Evolutionary conservation across 2,329 filamentous ascomycete species (phyloP).

Genomic region (Aspergillus sojae): DNA sequence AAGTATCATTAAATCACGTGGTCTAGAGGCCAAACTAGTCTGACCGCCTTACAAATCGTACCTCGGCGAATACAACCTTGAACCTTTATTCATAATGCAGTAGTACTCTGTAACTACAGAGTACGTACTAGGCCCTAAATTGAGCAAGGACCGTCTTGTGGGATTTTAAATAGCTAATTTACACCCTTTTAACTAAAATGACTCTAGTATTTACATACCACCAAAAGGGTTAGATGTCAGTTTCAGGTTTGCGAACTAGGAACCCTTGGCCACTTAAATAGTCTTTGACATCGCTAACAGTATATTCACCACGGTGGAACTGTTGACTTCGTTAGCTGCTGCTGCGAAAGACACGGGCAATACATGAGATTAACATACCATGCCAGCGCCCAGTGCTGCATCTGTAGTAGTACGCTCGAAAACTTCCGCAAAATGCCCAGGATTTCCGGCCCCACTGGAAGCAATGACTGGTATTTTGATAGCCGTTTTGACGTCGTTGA

Average conservation of each 20-base stretch:
- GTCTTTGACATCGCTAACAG: slow-evolving; percentile 91
- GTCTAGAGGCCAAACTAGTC: background rate
- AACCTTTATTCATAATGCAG: background rate
- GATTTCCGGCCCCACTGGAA: slow-evolving; percentile 86
- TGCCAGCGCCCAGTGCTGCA: slow-evolving; percentile 91
- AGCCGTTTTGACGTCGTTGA: slow-evolving; percentile 82
- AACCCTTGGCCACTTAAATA: slow-evolving; percentile 71
- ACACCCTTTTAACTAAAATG: background rate
- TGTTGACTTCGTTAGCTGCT: slow-evolving; percentile 31
- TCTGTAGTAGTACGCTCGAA: slow-evolving; percentile 85
- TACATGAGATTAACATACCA: slow-evolving; percentile 56
- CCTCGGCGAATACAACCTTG: background rate
- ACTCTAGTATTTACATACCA: background rate
- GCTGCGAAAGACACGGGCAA: background rate
- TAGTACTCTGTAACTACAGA: background rate
- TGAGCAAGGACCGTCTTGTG: background rate
- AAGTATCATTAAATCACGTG: background rate
- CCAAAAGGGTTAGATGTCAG: slow-evolving; percentile 11
- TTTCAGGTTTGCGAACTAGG: slow-evolving; percentile 77
- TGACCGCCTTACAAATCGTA: background rate
- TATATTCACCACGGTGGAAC: slow-evolving; percentile 95
- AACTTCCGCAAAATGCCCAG: slow-evolving; percentile 86
- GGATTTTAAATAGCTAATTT: background rate
- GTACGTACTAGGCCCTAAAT: background rate
- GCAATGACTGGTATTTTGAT: slow-evolving; percentile 94